Percentiles rank a stretch among this genome's conserved stretches.
Evolutionary conservation across 179 eudicot genomes (phyloP).

Genomic region (Silene coronaria): DNA sequence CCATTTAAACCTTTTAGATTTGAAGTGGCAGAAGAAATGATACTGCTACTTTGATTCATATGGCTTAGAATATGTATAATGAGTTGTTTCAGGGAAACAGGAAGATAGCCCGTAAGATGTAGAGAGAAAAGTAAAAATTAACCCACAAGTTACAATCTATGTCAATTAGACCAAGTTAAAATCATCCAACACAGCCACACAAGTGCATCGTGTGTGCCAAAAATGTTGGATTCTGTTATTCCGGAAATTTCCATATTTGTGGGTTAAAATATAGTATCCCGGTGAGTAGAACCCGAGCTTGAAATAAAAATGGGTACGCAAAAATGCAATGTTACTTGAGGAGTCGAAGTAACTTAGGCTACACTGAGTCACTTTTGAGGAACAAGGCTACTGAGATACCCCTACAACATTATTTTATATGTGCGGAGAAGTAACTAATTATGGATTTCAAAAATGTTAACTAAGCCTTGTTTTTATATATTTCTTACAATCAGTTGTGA

Average conservation of each 20-base stretch:
- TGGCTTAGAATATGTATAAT: slow-evolving; percentile 7
- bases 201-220: no score
- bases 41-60: slow-evolving; percentile 12
- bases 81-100: not conserved
- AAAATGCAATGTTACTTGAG: not conserved
- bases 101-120: not conserved
- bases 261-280: no score
- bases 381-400: not conserved
- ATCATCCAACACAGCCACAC: no score
- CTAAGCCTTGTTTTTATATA: not conserved
- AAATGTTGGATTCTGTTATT: no score
- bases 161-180: no score
- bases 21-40: slow-evolving; percentile 13
- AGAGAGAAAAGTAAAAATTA: not conserved
- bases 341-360: not conserved
- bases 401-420: not conserved
- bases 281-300: no score
- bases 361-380: not conserved
- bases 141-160: not conserved
- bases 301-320: no score
- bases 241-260: no score
- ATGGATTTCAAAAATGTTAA: not conserved
- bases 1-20: slow-evolving; percentile 18
- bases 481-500: not conserved
- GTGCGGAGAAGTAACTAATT: not conserved